These are phyloP conservation scores for Adansonia madagascariensis DNA, from an alignment of 441 rosid genomes.

Conservation along the genomic window DNA sequence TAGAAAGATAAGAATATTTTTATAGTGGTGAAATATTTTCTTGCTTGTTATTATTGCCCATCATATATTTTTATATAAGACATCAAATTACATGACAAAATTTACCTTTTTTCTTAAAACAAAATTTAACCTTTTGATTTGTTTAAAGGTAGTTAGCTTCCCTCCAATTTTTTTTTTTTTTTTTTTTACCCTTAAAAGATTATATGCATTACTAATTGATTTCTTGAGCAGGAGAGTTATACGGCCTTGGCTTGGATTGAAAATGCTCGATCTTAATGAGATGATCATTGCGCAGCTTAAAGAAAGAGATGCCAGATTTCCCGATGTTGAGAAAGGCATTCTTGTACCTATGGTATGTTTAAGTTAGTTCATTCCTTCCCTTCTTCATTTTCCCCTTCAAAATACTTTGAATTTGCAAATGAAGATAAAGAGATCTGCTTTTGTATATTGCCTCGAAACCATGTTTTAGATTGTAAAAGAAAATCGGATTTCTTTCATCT, in stretches of 20 bases:
- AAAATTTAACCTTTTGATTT: background rate
- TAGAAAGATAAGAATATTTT: conserved; percentile 10
- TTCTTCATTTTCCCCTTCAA: background rate
- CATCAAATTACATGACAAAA: background rate
- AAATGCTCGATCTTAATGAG: conserved; percentile 85
- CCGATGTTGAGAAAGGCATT: conserved; percentile 67
- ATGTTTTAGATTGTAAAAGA: background rate
- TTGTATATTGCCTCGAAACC: background rate
- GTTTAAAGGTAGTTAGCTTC: background rate
- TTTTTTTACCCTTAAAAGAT: background rate
- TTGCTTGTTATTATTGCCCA: background rate
- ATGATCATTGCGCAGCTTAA: conserved; percentile 78
- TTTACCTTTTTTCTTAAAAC: too few relatives aligned
- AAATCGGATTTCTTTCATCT: background rate
- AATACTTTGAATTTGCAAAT: background rate
- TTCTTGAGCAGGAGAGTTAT: conserved; percentile 69
- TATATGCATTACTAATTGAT: background rate
- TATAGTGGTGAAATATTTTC: background rate
- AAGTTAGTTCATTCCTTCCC: background rate
- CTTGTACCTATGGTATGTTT: conserved; percentile 71
- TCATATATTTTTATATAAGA: background rate
- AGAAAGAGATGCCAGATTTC: conserved; percentile 74
- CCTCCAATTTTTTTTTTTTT: background rate
- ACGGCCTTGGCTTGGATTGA: conserved; percentile 92
- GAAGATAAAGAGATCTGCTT: background rate